phyloP scores from a whole-genome alignment of 2,329 filamentous ascomycete genomes.

The Cadophora sp. region DNA sequence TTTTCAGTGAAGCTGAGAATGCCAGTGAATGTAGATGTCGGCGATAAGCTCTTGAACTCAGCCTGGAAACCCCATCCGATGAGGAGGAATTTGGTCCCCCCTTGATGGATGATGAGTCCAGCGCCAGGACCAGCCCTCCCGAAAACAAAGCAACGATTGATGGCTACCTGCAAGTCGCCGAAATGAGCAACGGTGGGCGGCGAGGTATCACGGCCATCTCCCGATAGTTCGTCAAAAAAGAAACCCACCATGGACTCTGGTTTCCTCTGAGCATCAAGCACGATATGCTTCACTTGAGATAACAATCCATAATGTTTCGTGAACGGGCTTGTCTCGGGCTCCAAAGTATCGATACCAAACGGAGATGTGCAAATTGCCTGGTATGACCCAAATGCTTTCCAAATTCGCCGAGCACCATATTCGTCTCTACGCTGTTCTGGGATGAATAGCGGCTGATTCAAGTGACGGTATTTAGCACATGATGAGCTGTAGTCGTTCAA shows the following conservation, averaged over 20 bases:
- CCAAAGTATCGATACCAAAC: conserved; percentile 52
- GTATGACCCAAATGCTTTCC: conserved; percentile 47
- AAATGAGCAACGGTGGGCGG: background rate
- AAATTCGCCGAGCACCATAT: conserved; percentile 49
- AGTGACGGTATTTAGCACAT: conserved; percentile 35
- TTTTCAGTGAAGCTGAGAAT: conserved; percentile 35
- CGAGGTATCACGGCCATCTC: background rate
- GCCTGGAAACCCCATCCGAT: conserved; percentile 54
- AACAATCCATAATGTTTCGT: background rate
- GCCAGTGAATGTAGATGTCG: conserved; percentile 49
- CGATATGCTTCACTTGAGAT: background rate
- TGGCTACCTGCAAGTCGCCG: background rate
- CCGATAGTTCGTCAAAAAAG: background rate
- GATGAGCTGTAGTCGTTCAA: conserved; percentile 49
- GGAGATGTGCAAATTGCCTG: conserved; percentile 47
- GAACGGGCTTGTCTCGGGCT: conserved; percentile 32
- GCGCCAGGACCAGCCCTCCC: background rate
- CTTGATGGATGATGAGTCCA: conserved; percentile 39
- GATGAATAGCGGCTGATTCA: conserved; percentile 53
- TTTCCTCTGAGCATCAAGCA: background rate
- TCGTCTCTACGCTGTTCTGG: conserved; percentile 55
- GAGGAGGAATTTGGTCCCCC: conserved; percentile 49
- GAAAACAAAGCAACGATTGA: background rate
- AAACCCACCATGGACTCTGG: background rate
- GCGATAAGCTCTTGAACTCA: conserved; percentile 40